Evolutionary conservation across 2,329 filamentous ascomycete genomes (phyloP).

Genomic region (Emericellopsis atlantica): DNA sequence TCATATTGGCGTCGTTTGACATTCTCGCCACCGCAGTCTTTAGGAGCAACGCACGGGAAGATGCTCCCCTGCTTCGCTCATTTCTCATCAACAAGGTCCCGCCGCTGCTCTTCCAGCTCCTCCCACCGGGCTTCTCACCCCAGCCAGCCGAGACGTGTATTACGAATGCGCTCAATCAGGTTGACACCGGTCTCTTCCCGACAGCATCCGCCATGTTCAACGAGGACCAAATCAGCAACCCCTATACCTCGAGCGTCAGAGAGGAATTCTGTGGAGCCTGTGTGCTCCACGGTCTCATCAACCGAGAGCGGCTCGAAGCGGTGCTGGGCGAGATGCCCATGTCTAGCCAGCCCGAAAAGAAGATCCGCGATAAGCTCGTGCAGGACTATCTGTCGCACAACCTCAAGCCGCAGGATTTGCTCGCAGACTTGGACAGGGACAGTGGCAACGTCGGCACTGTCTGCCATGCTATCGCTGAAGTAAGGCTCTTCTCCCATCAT

Average conservation of each 20-base stretch:
- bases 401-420: conserved; percentile 61
- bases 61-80: conserved; percentile 66
- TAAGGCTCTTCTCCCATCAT: conserved; percentile 17
- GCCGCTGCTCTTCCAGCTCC: conserved; percentile 37
- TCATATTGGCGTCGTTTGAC: conserved; percentile 83
- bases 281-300: conserved; percentile 74
- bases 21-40: conserved; percentile 79
- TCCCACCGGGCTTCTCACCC: conserved; percentile 57
- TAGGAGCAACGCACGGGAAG: conserved; percentile 39
- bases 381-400: conserved; percentile 66
- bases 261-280: conserved; percentile 83
- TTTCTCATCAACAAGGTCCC: conserved; percentile 66
- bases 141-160: conserved; percentile 63
- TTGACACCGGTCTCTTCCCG: conserved; percentile 66
- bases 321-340: conserved; percentile 78
- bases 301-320: conserved; percentile 62
- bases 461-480: conserved; percentile 63
- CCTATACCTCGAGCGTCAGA: conserved; percentile 44
- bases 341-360: conserved; percentile 64
- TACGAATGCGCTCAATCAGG: conserved; percentile 61
- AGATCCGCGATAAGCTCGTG: conserved; percentile 66
- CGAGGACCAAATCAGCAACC: conserved; percentile 42
- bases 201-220: conserved; percentile 47
- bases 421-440: conserved; percentile 76
- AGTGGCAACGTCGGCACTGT: conserved; percentile 86